phyloP scores from a whole-genome alignment of 345 rosid species.

The Pugionium dolabratum region DNA sequence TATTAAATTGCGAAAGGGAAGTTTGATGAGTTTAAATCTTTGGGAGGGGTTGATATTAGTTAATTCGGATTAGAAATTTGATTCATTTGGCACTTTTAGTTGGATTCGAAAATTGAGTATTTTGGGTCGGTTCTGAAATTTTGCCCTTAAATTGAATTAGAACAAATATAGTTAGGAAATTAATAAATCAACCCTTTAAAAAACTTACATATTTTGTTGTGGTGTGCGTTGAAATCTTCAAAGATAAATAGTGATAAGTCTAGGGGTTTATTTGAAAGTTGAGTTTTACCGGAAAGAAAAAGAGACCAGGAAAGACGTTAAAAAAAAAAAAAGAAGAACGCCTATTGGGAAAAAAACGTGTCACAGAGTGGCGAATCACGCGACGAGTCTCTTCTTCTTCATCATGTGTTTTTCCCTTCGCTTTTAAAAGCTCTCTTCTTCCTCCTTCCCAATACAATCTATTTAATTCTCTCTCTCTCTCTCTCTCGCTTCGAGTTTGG shows the following conservation, averaged over 20 bases:
- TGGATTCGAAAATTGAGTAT: too few relatives aligned
- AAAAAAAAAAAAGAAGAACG: conserved; percentile 20
- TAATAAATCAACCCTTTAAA: too few relatives aligned
- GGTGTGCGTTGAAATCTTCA: neutral
- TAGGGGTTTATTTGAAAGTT: neutral
- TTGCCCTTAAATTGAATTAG: too few relatives aligned
- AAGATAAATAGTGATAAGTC: neutral
- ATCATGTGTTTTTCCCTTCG: conserved; percentile 36
- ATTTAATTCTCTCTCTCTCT: conserved; percentile 11
- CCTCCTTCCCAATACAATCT: neutral
- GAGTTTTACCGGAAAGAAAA: conserved; percentile 14
- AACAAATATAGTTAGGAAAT: too few relatives aligned
- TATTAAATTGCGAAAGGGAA: too few relatives aligned
- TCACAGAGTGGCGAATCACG: conserved; percentile 38
- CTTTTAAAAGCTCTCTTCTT: conserved; percentile 26
- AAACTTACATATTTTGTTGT: neutral
- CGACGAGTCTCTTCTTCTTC: conserved; percentile 35
- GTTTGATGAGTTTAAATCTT: too few relatives aligned
- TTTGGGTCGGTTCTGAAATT: too few relatives aligned
- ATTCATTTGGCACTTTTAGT: too few relatives aligned
- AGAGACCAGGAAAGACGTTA: conserved; percentile 32
- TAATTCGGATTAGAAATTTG: too few relatives aligned
- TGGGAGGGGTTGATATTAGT: too few relatives aligned
- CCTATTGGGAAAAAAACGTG: conserved; percentile 34
- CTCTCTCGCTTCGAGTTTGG: conserved; percentile 18